Percentiles rank a stretch among this genome's conserved stretches.
These are phyloP conservation scores for Ophiorrhiza pumila DNA, from an alignment of 257 asterid species.

Conservation along the genomic window DNA sequence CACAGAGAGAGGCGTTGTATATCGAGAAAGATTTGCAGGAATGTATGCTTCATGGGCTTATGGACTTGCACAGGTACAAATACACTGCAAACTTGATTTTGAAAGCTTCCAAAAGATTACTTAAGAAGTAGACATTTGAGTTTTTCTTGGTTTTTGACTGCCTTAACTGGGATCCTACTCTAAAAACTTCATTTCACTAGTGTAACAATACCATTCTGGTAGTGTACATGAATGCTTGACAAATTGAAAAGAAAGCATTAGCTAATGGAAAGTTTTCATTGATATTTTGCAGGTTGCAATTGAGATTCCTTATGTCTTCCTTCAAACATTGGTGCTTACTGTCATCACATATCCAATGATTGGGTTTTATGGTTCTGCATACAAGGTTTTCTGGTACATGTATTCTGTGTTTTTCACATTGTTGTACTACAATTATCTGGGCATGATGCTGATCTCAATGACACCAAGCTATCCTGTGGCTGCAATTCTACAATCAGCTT, in stretches of 20 bases:
- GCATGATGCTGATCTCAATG: slow-evolving; percentile 30
- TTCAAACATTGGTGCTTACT: neutral
- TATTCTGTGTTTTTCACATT: neutral
- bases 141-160: too few relatives aligned
- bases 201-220: too few relatives aligned
- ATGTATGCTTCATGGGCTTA: slow-evolving; percentile 32
- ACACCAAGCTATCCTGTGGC: slow-evolving; percentile 26
- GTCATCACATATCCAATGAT: neutral
- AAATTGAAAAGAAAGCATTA: too few relatives aligned
- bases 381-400: neutral
- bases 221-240: too few relatives aligned
- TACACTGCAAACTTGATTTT: neutral
- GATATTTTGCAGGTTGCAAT: neutral
- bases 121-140: too few relatives aligned
- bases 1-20: slow-evolving; percentile 24
- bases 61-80: slow-evolving; percentile 24
- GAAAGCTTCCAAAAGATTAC: too few relatives aligned
- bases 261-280: neutral
- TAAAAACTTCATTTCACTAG: too few relatives aligned
- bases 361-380: slow-evolving; percentile 7
- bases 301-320: neutral
- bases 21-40: slow-evolving; percentile 34
- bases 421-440: slow-evolving; percentile 16
- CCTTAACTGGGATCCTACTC: too few relatives aligned
- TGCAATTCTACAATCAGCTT: slow-evolving; percentile 35